Conservation (phyloP, 148 eudicot species). For the Persicaria maculosa region DNA sequence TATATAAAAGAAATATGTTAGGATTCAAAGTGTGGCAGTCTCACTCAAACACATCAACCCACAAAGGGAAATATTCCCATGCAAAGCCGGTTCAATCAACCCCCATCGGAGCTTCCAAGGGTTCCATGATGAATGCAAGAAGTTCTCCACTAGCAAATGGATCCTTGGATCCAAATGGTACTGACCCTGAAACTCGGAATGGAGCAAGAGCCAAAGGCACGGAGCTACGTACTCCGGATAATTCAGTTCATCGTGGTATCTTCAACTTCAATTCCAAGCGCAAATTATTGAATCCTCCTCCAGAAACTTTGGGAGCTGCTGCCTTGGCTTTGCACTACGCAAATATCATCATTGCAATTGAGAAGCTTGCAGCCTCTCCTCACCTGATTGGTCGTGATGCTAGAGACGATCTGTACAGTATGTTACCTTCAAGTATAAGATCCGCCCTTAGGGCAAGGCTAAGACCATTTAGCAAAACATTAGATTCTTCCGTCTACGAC, state of each 20-base stretch:
- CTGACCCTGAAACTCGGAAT: conserved; percentile 14
- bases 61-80: conserved; percentile 17
- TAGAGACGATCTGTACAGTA: conserved; percentile 51
- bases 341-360: conserved; percentile 47
- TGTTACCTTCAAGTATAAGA: conserved; percentile 50
- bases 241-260: background rate
- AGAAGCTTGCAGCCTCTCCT: conserved; percentile 52
- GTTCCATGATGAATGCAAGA: conserved; percentile 19
- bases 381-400: conserved; percentile 58
- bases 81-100: conserved; percentile 16
- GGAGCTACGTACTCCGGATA: background rate
- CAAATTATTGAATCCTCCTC: conserved; percentile 32
- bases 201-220: background rate
- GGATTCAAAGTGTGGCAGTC: conserved; percentile 26
- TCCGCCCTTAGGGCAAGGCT: conserved; percentile 31
- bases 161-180: conserved; percentile 12
- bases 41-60: conserved; percentile 20
- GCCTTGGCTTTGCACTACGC: conserved; percentile 61
- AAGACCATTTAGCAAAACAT: conserved; percentile 36
- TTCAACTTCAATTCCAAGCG: conserved; percentile 19
- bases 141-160: conserved; percentile 19
- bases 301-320: conserved; percentile 50
- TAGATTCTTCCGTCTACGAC: conserved; percentile 33
- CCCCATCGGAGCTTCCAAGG: conserved; percentile 22
- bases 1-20: conserved; percentile 27